A percentile compares a stretch with the other conserved stretches of the same genome.
Conservation (phyloP, 2,329 filamentous ascomycete species). For the Bipolaris cookei region DNA sequence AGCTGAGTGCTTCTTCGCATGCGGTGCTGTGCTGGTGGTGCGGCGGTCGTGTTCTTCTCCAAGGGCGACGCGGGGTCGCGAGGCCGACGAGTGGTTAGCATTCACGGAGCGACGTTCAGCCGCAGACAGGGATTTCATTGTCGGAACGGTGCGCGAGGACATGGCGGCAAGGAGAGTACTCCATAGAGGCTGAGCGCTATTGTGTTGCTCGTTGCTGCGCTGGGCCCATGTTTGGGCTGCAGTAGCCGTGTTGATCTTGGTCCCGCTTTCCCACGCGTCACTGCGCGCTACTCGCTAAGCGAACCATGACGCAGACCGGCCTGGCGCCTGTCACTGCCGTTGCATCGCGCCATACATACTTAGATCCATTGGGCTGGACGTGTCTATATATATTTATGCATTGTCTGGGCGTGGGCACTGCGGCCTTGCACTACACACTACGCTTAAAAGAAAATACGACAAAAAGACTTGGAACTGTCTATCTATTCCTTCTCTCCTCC, state of each 20-base stretch:
- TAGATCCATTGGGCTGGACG: no score
- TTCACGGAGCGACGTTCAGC: slow-evolving; percentile 44
- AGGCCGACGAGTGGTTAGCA: slow-evolving; percentile 40
- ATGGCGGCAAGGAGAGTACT: slow-evolving; percentile 34
- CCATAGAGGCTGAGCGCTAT: slow-evolving; percentile 32
- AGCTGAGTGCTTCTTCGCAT: slow-evolving; percentile 39
- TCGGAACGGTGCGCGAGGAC: slow-evolving; percentile 43
- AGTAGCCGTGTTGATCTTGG: slow-evolving; percentile 24
- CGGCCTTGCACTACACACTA: not conserved
- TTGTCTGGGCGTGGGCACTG: not conserved
- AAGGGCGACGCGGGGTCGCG: slow-evolving; percentile 48
- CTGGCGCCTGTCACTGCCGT: not conserved
- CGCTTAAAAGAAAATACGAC: no score
- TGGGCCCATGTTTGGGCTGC: slow-evolving; percentile 26
- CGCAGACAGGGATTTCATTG: slow-evolving; percentile 37
- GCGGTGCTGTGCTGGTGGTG: slow-evolving; percentile 31
- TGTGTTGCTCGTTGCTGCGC: slow-evolving; percentile 30
- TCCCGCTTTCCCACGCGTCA: slow-evolving; percentile 23
- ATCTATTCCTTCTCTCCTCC: no score
- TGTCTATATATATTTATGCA: not conserved
- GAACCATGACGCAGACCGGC: slow-evolving; percentile 24
- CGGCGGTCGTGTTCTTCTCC: slow-evolving; percentile 42
- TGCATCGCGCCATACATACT: no score
- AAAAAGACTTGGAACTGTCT: no score
- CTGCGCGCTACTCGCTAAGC: slow-evolving; percentile 23